phyloP scores from a whole-genome alignment of 768 basidiomycete genomes.

The Punctularia strigosozonata region DNA sequence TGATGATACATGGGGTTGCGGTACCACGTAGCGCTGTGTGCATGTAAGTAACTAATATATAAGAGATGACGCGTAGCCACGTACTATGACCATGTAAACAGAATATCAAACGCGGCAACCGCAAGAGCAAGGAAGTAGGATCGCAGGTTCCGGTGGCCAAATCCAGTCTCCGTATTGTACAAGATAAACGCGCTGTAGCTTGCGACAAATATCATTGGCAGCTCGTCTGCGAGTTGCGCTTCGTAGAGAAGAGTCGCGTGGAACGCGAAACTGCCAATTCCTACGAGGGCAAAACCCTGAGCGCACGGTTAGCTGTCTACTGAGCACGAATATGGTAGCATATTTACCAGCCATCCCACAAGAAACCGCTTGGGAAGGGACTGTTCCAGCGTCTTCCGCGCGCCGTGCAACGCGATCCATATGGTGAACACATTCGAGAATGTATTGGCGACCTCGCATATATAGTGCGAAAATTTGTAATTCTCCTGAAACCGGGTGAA shows the following conservation, averaged over 20 bases:
- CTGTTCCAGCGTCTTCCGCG: constrained; percentile 13
- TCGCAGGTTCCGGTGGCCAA: constrained; percentile 22
- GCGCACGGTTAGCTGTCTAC: constrained; percentile 3
- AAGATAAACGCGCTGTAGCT: constrained; percentile 49
- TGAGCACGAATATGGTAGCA: neutral
- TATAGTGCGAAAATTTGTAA: constrained; percentile 66
- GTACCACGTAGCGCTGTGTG: constrained; percentile 40
- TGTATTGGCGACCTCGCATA: constrained; percentile 68
- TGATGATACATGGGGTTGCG: constrained; percentile 79
- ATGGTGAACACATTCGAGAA: constrained; percentile 57
- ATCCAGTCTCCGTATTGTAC: constrained; percentile 47
- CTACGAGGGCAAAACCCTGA: constrained; percentile 58
- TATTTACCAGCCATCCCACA: constrained; percentile 19
- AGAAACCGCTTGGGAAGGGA: constrained; percentile 26
- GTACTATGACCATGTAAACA: constrained; percentile 69
- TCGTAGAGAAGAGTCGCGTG: constrained; percentile 67
- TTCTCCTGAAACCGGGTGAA: constrained; percentile 37
- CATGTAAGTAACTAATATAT: neutral
- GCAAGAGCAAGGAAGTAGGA: constrained; percentile 23
- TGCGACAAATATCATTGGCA: constrained; percentile 72
- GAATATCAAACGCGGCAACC: constrained; percentile 35
- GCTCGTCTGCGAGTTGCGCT: constrained; percentile 72
- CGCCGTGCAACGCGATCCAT: constrained; percentile 37
- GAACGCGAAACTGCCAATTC: constrained; percentile 69
- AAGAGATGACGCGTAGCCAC: constrained; percentile 15